These are phyloP conservation scores for Malassezia slooffiae DNA, from an alignment of 1,284 basidiomycete species.

Conservation along the genomic window DNA sequence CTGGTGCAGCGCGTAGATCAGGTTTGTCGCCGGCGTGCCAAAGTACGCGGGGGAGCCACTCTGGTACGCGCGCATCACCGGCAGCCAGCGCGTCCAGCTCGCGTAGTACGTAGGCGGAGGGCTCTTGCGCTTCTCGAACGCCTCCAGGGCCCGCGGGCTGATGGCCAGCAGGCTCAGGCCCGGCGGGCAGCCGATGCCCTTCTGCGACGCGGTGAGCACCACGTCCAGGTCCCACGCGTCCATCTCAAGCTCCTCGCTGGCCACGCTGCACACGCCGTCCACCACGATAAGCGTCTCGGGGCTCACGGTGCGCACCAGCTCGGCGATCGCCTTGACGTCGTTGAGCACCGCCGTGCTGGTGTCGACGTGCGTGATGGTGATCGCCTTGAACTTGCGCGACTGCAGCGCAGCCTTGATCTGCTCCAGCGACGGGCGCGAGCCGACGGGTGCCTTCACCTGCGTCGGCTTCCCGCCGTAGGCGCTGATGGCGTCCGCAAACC, in stretches of 20 bases:
- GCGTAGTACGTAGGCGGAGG: conserved; percentile 74
- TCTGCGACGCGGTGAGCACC: conserved; percentile 80
- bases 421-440: conserved; percentile 58
- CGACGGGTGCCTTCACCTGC: conserved; percentile 70
- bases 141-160: conserved; percentile 67
- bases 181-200: conserved; percentile 89
- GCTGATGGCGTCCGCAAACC: conserved; percentile 48
- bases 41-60: conserved; percentile 40
- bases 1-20: conserved; percentile 77
- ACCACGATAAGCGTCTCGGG: conserved; percentile 76
- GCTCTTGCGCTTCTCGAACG: conserved; percentile 59
- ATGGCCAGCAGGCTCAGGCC: conserved; percentile 78
- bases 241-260: conserved; percentile 83
- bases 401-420: conserved; percentile 64
- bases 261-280: conserved; percentile 91
- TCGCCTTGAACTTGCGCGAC: conserved; percentile 73
- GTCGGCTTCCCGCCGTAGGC: conserved; percentile 85
- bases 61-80: conserved; percentile 46
- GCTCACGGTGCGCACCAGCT: conserved; percentile 64
- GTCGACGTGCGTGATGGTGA: conserved; percentile 82
- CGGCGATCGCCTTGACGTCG: conserved; percentile 66
- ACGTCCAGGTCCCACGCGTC: conserved; percentile 90
- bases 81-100: conserved; percentile 49
- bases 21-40: conserved; percentile 62
- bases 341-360: conserved; percentile 63